phyloP scores from a whole-genome alignment of 306 rosid genomes.

The Casuarina glauca region DNA sequence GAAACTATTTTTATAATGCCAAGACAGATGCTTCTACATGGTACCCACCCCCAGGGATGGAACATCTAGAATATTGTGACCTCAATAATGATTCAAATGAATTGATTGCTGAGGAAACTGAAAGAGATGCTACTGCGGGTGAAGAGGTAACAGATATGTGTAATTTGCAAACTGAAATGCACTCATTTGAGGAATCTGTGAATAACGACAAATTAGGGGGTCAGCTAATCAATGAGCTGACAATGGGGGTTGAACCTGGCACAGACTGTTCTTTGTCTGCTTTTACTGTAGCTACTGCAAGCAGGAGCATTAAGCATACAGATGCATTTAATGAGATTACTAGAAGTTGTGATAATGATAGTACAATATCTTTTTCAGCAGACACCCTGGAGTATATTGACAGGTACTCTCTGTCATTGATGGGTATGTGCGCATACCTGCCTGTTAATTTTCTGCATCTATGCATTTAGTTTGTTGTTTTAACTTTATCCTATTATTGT shows the following conservation, averaged over 20 bases:
- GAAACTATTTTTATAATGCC: slow-evolving; percentile 69
- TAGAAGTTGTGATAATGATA: slow-evolving; percentile 29
- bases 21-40: slow-evolving; percentile 67
- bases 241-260: slow-evolving; percentile 34
- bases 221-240: slow-evolving; percentile 35
- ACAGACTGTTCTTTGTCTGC: slow-evolving; percentile 37
- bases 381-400: slow-evolving; percentile 29
- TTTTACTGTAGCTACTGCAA: slow-evolving; percentile 21
- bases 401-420: slow-evolving; percentile 41
- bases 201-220: slow-evolving; percentile 27
- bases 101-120: slow-evolving; percentile 21
- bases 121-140: slow-evolving; percentile 33
- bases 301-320: slow-evolving; percentile 37
- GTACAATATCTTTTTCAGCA: slow-evolving; percentile 33
- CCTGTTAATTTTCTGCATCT: neutral
- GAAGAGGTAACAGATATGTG: slow-evolving; percentile 36
- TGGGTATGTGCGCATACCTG: neutral
- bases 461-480: neutral
- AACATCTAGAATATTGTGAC: slow-evolving; percentile 44
- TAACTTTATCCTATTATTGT: slow-evolving; percentile 1
- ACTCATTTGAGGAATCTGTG: slow-evolving; percentile 35
- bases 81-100: slow-evolving; percentile 25
- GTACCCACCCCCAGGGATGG: slow-evolving; percentile 75
- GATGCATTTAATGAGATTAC: slow-evolving; percentile 42
- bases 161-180: slow-evolving; percentile 29